Base-by-base conservation (phyloP, 805 yeast species). In the Candida sonorensis region DNA sequence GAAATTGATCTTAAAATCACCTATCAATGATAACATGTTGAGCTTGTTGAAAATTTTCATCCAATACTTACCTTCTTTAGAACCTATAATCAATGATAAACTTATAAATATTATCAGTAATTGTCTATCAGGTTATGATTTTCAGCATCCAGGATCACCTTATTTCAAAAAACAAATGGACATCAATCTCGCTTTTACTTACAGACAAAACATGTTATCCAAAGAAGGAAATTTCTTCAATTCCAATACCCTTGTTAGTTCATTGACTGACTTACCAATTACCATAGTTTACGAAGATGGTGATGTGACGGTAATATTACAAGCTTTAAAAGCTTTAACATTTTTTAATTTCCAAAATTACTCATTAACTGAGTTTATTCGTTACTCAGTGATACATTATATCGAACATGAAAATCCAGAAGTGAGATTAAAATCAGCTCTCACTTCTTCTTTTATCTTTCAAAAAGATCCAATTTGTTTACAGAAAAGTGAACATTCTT, bases 121-220 rank as follows among this genome's bases (percentile, higher is more conserved):
- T 31, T 84, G 84, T 10, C 63, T 90, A 18, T 80, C 92, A 2
- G 97, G 97, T 2, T 77, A 76, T 38, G 72, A 75, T 7, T 90
- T 83, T 53, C 75, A 72, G 33, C 83, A 81, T 26, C 95, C 96
- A 0, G 97, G 95, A 0, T 75, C 92, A 11, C 95, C 95, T 3
- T 75, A 73, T 40, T 75, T 78, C 16, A 62, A 70, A 18, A 63
- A 68, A 32, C 69, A 68, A 28, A 74, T 80, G 66, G 75, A 75
- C 43, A 61, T 73, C 11, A 64, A 71, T n/a, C 59, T 70, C 17
- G 96, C 97, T 0, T 72, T 73, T 38, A 83, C 77, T 36, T 87
- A 80, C 59, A 71, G 97, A 44, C 81, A 82, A 37, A 67, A 73
- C 27, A 77, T 80, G 78, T 66, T 81, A 5, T 58, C 77, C 2